Base-by-base conservation (phyloP, 1,284 basidiomycete species). In the Inonotus hispidus region DNA sequence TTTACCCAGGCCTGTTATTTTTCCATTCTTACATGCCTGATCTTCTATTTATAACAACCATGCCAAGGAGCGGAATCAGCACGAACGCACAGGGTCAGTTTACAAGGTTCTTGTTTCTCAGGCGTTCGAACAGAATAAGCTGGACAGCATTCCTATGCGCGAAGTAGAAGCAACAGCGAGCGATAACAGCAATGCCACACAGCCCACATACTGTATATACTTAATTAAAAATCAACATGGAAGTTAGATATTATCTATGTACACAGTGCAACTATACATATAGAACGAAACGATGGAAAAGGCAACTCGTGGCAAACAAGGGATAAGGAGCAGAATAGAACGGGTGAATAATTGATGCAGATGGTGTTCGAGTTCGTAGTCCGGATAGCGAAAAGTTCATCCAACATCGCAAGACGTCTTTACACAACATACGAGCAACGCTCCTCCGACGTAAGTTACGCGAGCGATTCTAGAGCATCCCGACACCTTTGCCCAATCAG, bases 401-500 rank as follows among this genome's bases (percentile, higher is more conserved):
- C 49, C 27, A 52, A 19, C 5, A 52, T 52, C 16, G 16, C n/a
- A 45, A 23, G 2, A 19, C 27, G 19, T n/a, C 25, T 19, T 41
- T n/a, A 29, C 39, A 38, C 14, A 16, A 19, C 43, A 16, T 7
- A 56, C 47, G 47, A 14, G 25, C 52, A 3, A 32, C 2, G 10
- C 25, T 29, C 19, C 19, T 43, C 16, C 3, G 41, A 10, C 19
- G 41, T n/a, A n/a, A n/a, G n/a, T n/a, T n/a, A n/a, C n/a, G n/a
- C n/a, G n/a, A n/a, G n/a, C n/a, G n/a, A n/a, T 1, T 16, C 11
- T 27, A 14, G 10, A 32, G 16, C 21, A 14, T 53, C 52, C 2
- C 25, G 3, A 19, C 25, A 10, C 41, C 41, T 16, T 35, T 7
- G 4, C 35, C 32, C 45, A 25, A 21, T 27, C 74, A 87, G 73